Evolutionary conservation across 1,284 basidiomycete species (phyloP), one percentile per base, ranked within the genome.

Genomic region (Crepidotus sp.): DNA sequence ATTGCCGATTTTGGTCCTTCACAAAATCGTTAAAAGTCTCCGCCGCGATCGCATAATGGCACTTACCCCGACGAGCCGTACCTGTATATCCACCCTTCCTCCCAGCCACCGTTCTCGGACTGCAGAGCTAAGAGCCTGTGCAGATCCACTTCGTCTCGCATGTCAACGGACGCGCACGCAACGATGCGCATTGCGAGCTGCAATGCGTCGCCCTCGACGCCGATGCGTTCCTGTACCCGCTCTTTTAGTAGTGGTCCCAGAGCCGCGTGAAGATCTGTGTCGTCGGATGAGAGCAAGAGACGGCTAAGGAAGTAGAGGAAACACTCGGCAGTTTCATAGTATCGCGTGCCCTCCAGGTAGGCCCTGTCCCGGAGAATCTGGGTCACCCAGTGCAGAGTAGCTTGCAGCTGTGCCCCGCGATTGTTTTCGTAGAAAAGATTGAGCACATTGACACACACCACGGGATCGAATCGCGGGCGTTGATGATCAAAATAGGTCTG

Each of bases 271-370:
- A 71, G 55, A 0, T 60, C 54, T 3, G 52, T 49, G 50, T 70
- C 65, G 15, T 52, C 48, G 3, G 65, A 59, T 13, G 50, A 57
- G 10, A 59, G 53, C 13, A 77, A 59, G 3, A 79, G 64, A 11
- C 76, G 70, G 40, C 63, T 62, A 40, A 75, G 57, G 59, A 77
- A 77, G 52, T 63, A 77, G 6, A 77, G 64, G 56, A 76, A 77
- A 47, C 64, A 67, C 55, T 77, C 76, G 0, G 74, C 59, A 0
- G 67, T 69, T 30, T 65, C 64, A 54, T 79, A 78, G 56, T 78
- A 79, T 9, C 72, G 64, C 13, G 76, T 76, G 4, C 76, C 76
- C 14, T 73, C 67, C 15, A 70, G 54, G 54, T 77, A 78, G 2
- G 73, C 76, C 15, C 71, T 66, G 54, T 76, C 66, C 22, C 63